These are phyloP conservation scores for Casuarina cunninghamiana DNA, from an alignment of 306 rosid species.

Conservation along the genomic window DNA sequence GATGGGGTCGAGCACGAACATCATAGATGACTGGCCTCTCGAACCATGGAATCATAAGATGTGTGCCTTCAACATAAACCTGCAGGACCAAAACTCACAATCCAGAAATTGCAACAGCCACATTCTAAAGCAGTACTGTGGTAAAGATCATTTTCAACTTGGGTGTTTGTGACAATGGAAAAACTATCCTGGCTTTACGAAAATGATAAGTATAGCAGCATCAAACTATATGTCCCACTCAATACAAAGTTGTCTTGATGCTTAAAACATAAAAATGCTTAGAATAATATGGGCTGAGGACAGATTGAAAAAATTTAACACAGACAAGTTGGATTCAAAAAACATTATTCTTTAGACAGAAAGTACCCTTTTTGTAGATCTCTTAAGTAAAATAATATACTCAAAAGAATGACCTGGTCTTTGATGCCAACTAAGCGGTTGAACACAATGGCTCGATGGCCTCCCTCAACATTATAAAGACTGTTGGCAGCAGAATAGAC, in stretches of 20 bases:
- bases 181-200: no score
- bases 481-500: conserved; percentile 58
- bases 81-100: conserved; percentile 13
- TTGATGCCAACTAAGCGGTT: conserved; percentile 73
- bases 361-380: no score
- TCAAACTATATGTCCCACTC: not conserved
- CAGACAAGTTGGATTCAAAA: not conserved
- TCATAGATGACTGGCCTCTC: conserved; percentile 60
- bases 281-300: not conserved
- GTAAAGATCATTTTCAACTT: not conserved
- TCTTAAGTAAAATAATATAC: not conserved
- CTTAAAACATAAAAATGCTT: not conserved
- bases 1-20: conserved; percentile 53
- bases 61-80: conserved; percentile 67
- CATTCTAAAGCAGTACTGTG: not conserved
- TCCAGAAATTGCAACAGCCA: not conserved
- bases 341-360: no score
- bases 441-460: conserved; percentile 83
- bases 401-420: conserved; percentile 56
- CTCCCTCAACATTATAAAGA: conserved; percentile 91
- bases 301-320: not conserved
- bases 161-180: not conserved
- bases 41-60: conserved; percentile 54
- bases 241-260: not conserved
- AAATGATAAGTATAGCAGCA: not conserved